phyloP scores from a whole-genome alignment of 106 monocot genomes.

The Cymbidium sinense region DNA sequence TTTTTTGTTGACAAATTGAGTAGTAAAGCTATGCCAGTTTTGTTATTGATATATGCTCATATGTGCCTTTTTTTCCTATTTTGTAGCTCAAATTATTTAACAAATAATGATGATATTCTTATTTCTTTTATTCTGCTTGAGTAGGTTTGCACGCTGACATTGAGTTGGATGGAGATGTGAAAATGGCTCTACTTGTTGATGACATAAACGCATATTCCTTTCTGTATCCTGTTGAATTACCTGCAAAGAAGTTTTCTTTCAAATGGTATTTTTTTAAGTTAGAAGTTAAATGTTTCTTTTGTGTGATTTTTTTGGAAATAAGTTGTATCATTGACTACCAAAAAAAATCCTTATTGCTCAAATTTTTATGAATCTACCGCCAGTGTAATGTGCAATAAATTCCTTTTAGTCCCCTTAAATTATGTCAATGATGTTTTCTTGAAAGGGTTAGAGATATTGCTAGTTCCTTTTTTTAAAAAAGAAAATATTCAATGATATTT shows the following conservation, averaged over 20 bases:
- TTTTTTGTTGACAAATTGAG: neutral
- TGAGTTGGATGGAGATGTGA: slow-evolving; percentile 54
- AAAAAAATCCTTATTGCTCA: neutral
- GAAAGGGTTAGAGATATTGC: neutral
- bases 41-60: neutral
- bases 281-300: neutral
- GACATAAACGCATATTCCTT: slow-evolving; percentile 94
- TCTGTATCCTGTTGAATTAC: slow-evolving; percentile 59
- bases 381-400: neutral
- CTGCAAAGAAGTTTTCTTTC: slow-evolving; percentile 60
- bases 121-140: slow-evolving; percentile 1
- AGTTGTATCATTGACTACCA: neutral
- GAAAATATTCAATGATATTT: too few relatives aligned
- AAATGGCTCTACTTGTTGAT: slow-evolving; percentile 61
- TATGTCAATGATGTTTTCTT: neutral
- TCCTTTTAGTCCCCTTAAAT: neutral
- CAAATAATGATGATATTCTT: neutral
- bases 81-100: neutral
- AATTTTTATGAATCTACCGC: neutral
- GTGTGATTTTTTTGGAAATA: neutral
- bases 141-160: slow-evolving; percentile 46
- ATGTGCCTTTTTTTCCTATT: too few relatives aligned
- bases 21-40: neutral
- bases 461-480: too few relatives aligned
- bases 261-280: slow-evolving; percentile 53